Evolutionary conservation across 768 basidiomycete genomes (phyloP).

Genomic region (Piloderma croceum): DNA sequence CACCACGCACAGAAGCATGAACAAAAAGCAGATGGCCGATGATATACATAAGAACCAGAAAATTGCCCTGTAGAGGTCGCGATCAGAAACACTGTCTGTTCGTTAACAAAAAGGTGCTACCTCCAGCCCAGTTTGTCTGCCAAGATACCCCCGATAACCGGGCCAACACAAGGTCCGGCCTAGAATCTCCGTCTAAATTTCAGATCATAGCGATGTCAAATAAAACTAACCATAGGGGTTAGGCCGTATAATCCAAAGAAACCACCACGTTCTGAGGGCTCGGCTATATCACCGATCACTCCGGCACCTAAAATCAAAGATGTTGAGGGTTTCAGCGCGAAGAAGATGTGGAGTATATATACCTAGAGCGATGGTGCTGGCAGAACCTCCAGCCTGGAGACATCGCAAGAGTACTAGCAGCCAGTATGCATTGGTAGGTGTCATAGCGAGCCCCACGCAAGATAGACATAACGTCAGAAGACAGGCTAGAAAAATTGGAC

Average conservation of each 20-base stretch:
- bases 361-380: slow-evolving; percentile 75
- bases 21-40: slow-evolving; percentile 38
- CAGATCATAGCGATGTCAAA: slow-evolving; percentile 37
- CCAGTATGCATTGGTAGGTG: slow-evolving; percentile 61
- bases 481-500: slow-evolving; percentile 59
- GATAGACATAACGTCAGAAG: slow-evolving; percentile 57
- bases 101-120: slow-evolving; percentile 23
- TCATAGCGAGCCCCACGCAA: slow-evolving; percentile 54
- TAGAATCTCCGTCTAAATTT: slow-evolving; percentile 1
- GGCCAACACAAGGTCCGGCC: slow-evolving; percentile 36
- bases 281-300: slow-evolving; percentile 73
- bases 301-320: slow-evolving; percentile 51
- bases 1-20: slow-evolving; percentile 41
- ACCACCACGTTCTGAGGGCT: slow-evolving; percentile 65
- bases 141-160: slow-evolving; percentile 49
- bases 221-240: slow-evolving; percentile 53
- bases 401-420: slow-evolving; percentile 74
- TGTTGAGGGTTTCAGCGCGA: neutral
- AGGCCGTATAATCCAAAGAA: slow-evolving; percentile 61
- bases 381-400: slow-evolving; percentile 73
- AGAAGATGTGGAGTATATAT: slow-evolving; percentile 4
- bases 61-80: slow-evolving; percentile 37
- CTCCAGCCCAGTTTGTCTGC: slow-evolving; percentile 61
- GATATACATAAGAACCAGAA: slow-evolving; percentile 60
- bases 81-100: slow-evolving; percentile 5